Evolutionary conservation across 805 yeast species (phyloP).

Genomic region (Monosporozyma siamensis): DNA sequence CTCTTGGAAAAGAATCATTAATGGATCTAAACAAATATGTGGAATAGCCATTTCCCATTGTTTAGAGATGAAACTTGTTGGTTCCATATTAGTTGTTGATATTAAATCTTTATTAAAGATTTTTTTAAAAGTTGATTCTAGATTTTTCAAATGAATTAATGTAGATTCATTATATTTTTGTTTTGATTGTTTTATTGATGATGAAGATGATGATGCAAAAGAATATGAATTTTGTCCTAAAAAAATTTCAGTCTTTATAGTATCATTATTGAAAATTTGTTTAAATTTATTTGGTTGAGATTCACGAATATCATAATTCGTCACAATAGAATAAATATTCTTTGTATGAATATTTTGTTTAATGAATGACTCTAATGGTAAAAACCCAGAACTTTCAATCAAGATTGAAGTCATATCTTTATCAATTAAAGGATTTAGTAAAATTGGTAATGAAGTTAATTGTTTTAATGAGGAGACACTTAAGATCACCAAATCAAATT

Average conservation of each 20-base stretch:
- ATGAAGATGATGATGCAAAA: background rate
- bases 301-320: slow-evolving; percentile 45
- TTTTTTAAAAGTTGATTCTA: slow-evolving; percentile 14
- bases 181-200: background rate
- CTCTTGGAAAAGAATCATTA: slow-evolving; percentile 62
- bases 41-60: slow-evolving; percentile 83
- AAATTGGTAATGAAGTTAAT: slow-evolving; percentile 32
- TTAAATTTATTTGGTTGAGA: slow-evolving; percentile 25
- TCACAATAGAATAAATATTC: slow-evolving; percentile 45
- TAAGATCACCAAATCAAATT: slow-evolving; percentile 37
- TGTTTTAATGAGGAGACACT: slow-evolving; percentile 41
- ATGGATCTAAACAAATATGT: slow-evolving; percentile 65
- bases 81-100: slow-evolving; percentile 25
- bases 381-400: slow-evolving; percentile 58
- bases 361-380: slow-evolving; percentile 59
- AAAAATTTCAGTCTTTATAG: slow-evolving; percentile 13
- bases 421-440: slow-evolving; percentile 30
- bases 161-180: background rate
- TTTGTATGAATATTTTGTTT: slow-evolving; percentile 19
- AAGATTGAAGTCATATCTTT: slow-evolving; percentile 39
- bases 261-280: slow-evolving; percentile 20
- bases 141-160: slow-evolving; percentile 9
- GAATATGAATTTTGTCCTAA: slow-evolving; percentile 7
- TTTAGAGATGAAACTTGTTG: slow-evolving; percentile 47
- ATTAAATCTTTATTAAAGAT: slow-evolving; percentile 27